Percentiles rank a stretch among this genome's conserved stretches.
Conservation (phyloP, 2,329 filamentous ascomycete genomes). For the Paecilomyces variotii region DNA sequence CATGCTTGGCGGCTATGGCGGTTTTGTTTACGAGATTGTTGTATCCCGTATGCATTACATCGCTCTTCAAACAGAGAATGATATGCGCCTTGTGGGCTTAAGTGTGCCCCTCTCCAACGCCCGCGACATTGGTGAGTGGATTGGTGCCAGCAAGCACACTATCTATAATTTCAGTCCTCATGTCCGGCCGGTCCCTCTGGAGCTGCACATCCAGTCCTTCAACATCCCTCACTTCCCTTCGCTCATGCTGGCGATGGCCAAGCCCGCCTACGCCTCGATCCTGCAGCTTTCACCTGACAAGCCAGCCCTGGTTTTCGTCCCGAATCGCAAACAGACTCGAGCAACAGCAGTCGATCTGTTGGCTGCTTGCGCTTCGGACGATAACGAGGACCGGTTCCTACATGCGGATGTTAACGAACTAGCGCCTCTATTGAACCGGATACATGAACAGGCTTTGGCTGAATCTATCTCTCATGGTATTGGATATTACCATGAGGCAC, state of each 20-base stretch:
- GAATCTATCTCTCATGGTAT: slow-evolving; percentile 90
- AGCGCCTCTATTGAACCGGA: slow-evolving; percentile 67
- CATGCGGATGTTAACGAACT: slow-evolving; percentile 78
- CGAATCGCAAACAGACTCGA: slow-evolving; percentile 86
- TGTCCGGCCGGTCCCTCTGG: slow-evolving; percentile 77
- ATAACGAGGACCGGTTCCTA: slow-evolving; percentile 89
- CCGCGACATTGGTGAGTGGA: slow-evolving; percentile 92
- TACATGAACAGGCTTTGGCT: slow-evolving; percentile 79
- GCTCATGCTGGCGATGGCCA: slow-evolving; percentile 96
- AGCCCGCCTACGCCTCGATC: slow-evolving; percentile 83
- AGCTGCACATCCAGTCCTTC: slow-evolving; percentile 92
- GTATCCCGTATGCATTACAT: slow-evolving; percentile 99
- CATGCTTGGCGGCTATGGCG: slow-evolving; percentile 76
- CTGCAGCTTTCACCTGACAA: slow-evolving; percentile 82
- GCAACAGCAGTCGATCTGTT: slow-evolving; percentile 80
- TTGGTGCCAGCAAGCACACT: slow-evolving; percentile 94
- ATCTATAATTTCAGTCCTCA: slow-evolving; percentile 98
- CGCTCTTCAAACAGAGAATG: slow-evolving; percentile 73
- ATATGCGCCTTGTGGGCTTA: slow-evolving; percentile 79
- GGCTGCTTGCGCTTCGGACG: slow-evolving; percentile 77
- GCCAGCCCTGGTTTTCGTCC: slow-evolving; percentile 85
- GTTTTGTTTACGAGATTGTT: slow-evolving; percentile 89
- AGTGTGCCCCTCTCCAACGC: slow-evolving; percentile 91
- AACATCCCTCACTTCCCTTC: slow-evolving; percentile 95
- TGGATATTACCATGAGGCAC: slow-evolving; percentile 92